These are phyloP conservation scores for Gracilariopsis chorda DNA, from an alignment of 23 red algal species.

Conservation along the genomic window DNA sequence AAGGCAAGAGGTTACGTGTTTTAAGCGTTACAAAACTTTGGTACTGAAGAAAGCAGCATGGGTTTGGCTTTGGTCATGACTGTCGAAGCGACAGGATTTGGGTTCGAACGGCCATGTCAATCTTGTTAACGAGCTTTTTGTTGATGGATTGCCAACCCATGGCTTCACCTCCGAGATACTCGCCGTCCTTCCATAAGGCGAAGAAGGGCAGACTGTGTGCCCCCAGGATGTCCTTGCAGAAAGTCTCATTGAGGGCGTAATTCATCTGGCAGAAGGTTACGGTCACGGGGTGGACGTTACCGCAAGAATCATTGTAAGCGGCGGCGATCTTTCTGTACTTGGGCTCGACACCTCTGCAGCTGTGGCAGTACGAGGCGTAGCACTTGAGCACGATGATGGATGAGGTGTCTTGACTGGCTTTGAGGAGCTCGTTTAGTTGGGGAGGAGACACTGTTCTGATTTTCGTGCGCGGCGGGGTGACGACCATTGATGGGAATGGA, in stretches of 20 bases:
- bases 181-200: slow-evolving; percentile 18
- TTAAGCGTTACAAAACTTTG: too few relatives aligned
- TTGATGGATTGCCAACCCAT: slow-evolving; percentile 51
- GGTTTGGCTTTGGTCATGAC: not conserved
- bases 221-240: slow-evolving; percentile 25
- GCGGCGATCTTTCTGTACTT: slow-evolving; percentile 49
- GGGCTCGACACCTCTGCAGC: slow-evolving; percentile 33
- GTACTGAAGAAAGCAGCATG: not conserved
- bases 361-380: slow-evolving; percentile 25
- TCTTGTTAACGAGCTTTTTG: slow-evolving; percentile 2
- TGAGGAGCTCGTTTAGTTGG: not conserved
- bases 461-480: not conserved
- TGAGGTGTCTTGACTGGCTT: not conserved
- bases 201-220: slow-evolving; percentile 36
- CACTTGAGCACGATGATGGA: slow-evolving; percentile 38
- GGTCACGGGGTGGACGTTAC: not conserved
- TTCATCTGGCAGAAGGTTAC: slow-evolving; percentile 47
- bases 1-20: too few relatives aligned
- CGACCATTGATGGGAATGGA: too few relatives aligned
- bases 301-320: not conserved
- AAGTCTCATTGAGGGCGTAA: slow-evolving; percentile 18
- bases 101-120: not conserved
- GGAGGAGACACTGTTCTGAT: slow-evolving; percentile 5
- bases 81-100: not conserved
- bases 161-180: slow-evolving; percentile 12